These are phyloP conservation scores for Talaromyces verruculosus DNA, from an alignment of 2,329 filamentous ascomycete species.

Conservation along the genomic window DNA sequence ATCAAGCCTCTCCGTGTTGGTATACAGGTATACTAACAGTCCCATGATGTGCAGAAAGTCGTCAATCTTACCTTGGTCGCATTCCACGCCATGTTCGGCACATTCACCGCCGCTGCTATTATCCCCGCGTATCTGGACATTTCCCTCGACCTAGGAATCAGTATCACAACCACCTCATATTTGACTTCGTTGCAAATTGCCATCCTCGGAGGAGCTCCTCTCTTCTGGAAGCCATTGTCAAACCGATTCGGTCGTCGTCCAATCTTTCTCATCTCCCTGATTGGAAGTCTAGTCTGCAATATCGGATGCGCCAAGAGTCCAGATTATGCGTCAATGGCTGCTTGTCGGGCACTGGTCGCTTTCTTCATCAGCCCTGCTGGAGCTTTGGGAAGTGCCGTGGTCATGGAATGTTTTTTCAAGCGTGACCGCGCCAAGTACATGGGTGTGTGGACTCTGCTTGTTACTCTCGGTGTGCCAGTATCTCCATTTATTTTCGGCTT, in stretches of 20 bases:
- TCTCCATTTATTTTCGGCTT: constrained; percentile 40
- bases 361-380: constrained; percentile 59
- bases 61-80: constrained; percentile 56
- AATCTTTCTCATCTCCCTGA: constrained; percentile 53
- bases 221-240: constrained; percentile 59
- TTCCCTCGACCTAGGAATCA: constrained; percentile 50
- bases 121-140: constrained; percentile 57
- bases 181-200: constrained; percentile 58
- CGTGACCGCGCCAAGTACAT: constrained; percentile 56
- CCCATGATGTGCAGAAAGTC: constrained; percentile 45
- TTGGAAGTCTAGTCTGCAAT: constrained; percentile 52
- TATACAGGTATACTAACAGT: background rate
- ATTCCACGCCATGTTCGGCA: constrained; percentile 59
- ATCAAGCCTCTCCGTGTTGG: constrained; percentile 26
- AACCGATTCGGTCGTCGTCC: constrained; percentile 56
- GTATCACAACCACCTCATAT: constrained; percentile 53
- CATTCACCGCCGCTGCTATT: constrained; percentile 56
- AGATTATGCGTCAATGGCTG: constrained; percentile 52
- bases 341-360: constrained; percentile 53
- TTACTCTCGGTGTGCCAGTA: constrained; percentile 51
- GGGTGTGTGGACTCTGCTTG: constrained; percentile 58
- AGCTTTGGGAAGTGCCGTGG: constrained; percentile 58
- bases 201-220: constrained; percentile 54
- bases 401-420: constrained; percentile 60
- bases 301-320: constrained; percentile 55